A percentile compares a stretch with the other conserved stretches of the same genome.
Conservation (phyloP, 805 yeast genomes). For the Pichia paraexigua region DNA sequence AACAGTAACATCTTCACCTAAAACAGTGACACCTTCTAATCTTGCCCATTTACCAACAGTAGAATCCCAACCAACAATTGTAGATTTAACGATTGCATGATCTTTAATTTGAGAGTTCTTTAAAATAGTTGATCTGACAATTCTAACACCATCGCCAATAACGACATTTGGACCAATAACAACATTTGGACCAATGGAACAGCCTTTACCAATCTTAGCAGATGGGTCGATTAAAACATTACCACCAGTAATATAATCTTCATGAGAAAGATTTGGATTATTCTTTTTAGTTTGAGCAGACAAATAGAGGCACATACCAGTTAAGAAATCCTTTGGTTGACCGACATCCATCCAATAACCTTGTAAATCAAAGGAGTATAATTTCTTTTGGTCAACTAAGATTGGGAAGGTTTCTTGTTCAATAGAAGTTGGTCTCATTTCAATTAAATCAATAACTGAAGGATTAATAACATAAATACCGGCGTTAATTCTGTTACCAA, state of each 20-base stretch:
- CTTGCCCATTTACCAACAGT: conserved; percentile 98
- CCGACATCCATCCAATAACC: conserved; percentile 99
- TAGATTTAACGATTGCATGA: conserved; percentile 95
- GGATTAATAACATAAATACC: conserved; percentile 99
- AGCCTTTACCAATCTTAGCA: conserved; percentile 85
- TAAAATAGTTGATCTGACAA: conserved; percentile 89
- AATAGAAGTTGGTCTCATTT: conserved; percentile 96
- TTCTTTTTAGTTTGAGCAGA: conserved; percentile 75
- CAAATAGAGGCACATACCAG: conserved; percentile 91
- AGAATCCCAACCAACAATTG: conserved; percentile 99
- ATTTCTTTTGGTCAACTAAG: conserved; percentile 78
- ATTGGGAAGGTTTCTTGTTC: conserved; percentile 99
- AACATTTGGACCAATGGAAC: conserved; percentile 97
- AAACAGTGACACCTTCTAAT: conserved; percentile 93
- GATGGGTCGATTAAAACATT: conserved; percentile 92
- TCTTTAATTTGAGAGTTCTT: conserved; percentile 88
- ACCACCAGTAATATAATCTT: conserved; percentile 75
- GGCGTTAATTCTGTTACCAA: conserved; percentile 99
- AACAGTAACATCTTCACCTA: conserved; percentile 98
- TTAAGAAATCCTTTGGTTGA: conserved; percentile 98
- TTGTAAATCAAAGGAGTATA: conserved; percentile 94
- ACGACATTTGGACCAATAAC: conserved; percentile 94
- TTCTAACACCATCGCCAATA: conserved; percentile 98
- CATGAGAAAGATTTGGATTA: conserved; percentile 55
- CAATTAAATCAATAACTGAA: conserved; percentile 90